A percentile compares a stretch with the other conserved stretches of the same genome.
phyloP scores from a whole-genome alignment of 345 rosid species.

The Odontarrhena argentea region DNA sequence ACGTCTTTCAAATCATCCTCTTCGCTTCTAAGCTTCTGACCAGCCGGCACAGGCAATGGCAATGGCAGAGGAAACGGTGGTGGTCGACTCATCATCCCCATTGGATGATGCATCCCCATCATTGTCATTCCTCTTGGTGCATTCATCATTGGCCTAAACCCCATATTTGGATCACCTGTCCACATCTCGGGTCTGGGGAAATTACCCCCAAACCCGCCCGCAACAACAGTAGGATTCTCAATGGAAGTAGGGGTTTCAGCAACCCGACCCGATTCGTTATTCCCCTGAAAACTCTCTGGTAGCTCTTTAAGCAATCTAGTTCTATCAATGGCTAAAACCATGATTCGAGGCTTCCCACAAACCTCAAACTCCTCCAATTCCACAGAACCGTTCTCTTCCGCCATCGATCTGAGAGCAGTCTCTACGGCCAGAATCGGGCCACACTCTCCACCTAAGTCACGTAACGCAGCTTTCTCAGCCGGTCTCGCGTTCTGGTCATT shows the following conservation, averaged over 20 bases:
- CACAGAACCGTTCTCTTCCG: conserved; percentile 79
- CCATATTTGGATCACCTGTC: conserved; percentile 54
- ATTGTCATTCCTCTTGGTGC: conserved; percentile 51
- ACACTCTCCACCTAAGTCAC: conserved; percentile 83
- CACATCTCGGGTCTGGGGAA: conserved; percentile 64
- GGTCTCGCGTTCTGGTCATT: conserved; percentile 66
- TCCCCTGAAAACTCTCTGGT: conserved; percentile 63
- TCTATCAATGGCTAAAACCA: conserved; percentile 80
- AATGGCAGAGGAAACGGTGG: conserved; percentile 37
- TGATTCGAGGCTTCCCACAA: conserved; percentile 77
- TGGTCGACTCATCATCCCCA: conserved; percentile 47
- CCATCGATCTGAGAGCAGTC: conserved; percentile 77
- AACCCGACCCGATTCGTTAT: conserved; percentile 33
- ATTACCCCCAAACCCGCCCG: conserved; percentile 38
- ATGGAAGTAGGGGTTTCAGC: conserved; percentile 22
- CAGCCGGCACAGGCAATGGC: conserved; percentile 51
- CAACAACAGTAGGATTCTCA: conserved; percentile 19
- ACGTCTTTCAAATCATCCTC: conserved; percentile 91
- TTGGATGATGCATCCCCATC: conserved; percentile 54
- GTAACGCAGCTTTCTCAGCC: conserved; percentile 73
- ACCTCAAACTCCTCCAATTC: conserved; percentile 86
- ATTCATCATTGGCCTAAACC: conserved; percentile 51
- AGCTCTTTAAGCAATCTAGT: conserved; percentile 71
- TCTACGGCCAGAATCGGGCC: conserved; percentile 83
- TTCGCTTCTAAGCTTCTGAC: conserved; percentile 69